Conservation (phyloP, 495 filamentous ascomycete species). For the Astrothelium subdiscretum region DNA sequence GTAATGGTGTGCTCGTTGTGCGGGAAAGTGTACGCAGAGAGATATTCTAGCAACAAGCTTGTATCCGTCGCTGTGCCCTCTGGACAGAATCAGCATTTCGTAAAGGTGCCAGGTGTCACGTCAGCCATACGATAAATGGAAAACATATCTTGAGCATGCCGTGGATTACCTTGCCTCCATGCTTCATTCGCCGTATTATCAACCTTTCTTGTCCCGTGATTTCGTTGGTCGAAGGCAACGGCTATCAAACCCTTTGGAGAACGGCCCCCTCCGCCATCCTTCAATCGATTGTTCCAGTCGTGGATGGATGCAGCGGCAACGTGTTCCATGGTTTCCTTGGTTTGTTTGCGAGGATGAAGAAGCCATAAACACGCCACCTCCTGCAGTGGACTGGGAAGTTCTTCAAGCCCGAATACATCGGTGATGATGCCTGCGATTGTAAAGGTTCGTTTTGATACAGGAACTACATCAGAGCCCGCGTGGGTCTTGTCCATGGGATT, state of each 20-base stretch:
- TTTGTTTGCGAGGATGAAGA: constrained; percentile 63
- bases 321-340: constrained; percentile 56
- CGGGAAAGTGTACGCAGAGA: constrained; percentile 65
- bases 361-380: constrained; percentile 72
- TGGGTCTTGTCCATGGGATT: constrained; percentile 24
- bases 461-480: constrained; percentile 21
- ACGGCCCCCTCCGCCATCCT: constrained; percentile 13
- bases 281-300: constrained; percentile 42
- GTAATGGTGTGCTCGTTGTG: constrained; percentile 41
- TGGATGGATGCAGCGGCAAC: constrained; percentile 43
- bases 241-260: constrained; percentile 51
- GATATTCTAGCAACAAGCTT: constrained; percentile 54
- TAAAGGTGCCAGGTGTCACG: not conserved
- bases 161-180: constrained; percentile 69
- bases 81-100: constrained; percentile 14
- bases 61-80: constrained; percentile 69
- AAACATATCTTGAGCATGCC: constrained; percentile 86
- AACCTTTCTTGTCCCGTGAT: constrained; percentile 68
- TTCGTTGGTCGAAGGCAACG: constrained; percentile 77
- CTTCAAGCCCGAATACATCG: constrained; percentile 66
- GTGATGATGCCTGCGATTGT: constrained; percentile 66
- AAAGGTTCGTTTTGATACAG: constrained; percentile 48
- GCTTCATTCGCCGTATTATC: constrained; percentile 49
- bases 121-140: constrained; percentile 24
- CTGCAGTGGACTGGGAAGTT: constrained; percentile 42